Conservation (phyloP, 441 rosid species). For the Pelargonium citronellum region DNA sequence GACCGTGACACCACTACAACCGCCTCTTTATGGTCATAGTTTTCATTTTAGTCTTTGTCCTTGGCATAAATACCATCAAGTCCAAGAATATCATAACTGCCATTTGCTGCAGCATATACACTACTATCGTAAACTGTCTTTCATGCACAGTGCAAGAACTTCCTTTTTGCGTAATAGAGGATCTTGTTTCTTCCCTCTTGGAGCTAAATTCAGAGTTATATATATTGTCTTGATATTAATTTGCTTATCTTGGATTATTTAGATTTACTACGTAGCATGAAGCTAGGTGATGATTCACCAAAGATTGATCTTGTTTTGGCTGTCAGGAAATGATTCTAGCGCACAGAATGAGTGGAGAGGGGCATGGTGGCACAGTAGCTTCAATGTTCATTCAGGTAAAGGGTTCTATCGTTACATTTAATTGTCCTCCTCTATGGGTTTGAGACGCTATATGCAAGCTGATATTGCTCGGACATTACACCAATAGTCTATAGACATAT, state of each 20-base stretch:
- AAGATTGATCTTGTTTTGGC: constrained; percentile 7
- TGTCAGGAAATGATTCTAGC: constrained; percentile 75
- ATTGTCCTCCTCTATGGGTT: not conserved
- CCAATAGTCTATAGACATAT: not conserved
- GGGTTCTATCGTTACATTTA: constrained; percentile 6
- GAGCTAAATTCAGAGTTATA: too few relatives aligned
- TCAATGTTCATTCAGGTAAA: constrained; percentile 59
- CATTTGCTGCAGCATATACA: not conserved
- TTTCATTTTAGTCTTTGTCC: not conserved
- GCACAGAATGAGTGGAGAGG: constrained; percentile 95
- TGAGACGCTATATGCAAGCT: not conserved
- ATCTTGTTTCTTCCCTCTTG: too few relatives aligned
- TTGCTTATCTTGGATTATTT: too few relatives aligned
- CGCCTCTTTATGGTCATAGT: not conserved
- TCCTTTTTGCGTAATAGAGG: too few relatives aligned
- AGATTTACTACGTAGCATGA: not conserved
- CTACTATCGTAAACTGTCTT: too few relatives aligned
- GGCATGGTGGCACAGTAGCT: constrained; percentile 91
- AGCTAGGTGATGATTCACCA: not conserved
- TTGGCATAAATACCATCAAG: not conserved
- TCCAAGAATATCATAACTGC: not conserved
- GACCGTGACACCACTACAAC: not conserved
- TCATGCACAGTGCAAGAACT: too few relatives aligned
- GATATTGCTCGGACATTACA: too few relatives aligned
- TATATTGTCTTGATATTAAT: too few relatives aligned